Base-by-base conservation (phyloP, 176 grass and related monocot genomes). In the Microstegium vimineum region DNA sequence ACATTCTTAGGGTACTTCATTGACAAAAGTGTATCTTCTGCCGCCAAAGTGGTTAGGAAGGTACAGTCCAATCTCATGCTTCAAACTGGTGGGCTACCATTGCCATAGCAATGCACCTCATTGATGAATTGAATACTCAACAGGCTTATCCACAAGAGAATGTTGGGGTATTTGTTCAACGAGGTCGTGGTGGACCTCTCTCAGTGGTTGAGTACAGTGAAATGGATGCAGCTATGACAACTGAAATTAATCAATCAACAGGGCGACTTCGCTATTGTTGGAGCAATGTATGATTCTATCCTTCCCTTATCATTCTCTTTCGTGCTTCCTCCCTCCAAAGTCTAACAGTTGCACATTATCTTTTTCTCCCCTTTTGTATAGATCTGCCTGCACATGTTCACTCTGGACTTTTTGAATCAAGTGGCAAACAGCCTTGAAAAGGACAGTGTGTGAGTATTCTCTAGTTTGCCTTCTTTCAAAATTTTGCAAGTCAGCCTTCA, bases 61-160 rank as follows among this genome's bases (percentile, higher is more conserved):
- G 96, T 94, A 93, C 33, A 67, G 13, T 74, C 61, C 83, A 41
- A n/a, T 65, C 52, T 12, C 7, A 60, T 77, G 47, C 66, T 69
- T 81, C 69, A 65, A 17, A 28, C 76, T 64, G 9, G 14, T 43
- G 15, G 16, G 28, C 9, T 85, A 30, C 14, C 45, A 66, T 82
- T 76, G 46, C 1, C 32, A 22, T 31, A 34, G 66, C 42, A 68
- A 30, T 22, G 59, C 47, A 62, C 33, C 26, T 20, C 3, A 8
- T 73, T 72, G 45, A 71, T 42, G 52, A 59, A 33, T 81, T 80
- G 5, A 71, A 54, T 76, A 40, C 62, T 91, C 31, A 64, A 82
- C 83, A 99, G 96, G 96, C 90, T 23, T 99, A 99, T 83, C 96
- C 96, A 80, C 96, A 99, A 94, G 96, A 99, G 63, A 93, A 91